phyloP scores from a whole-genome alignment of 2,329 filamentous ascomycete species.

The Microdochium trichocladiopsis region DNA sequence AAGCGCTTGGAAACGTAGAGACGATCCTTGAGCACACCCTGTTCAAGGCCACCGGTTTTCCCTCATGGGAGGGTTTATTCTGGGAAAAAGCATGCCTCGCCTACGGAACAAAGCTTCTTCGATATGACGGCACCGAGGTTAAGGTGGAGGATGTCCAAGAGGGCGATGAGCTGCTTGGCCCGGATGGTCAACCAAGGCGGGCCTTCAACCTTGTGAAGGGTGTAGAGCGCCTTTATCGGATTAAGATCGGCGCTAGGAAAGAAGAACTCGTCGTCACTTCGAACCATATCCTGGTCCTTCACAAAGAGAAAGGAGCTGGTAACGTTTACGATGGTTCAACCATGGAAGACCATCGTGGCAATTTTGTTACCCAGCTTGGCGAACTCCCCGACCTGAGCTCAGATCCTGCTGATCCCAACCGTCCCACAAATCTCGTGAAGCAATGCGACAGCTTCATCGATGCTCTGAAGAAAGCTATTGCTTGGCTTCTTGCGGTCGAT shows the following conservation, averaged over 20 bases:
- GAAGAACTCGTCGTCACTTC: conserved; percentile 42
- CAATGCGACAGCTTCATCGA: too few species aligned
- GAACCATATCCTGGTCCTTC: conserved; percentile 40
- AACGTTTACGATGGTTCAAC: too few species aligned
- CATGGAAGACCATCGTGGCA: too few species aligned
- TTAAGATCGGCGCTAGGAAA: conserved; percentile 29
- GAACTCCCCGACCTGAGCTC: too few species aligned
- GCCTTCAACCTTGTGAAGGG: conserved; percentile 43
- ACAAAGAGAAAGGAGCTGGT: conserved; percentile 20
- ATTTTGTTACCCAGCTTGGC: too few species aligned
- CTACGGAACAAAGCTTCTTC: conserved; percentile 34
- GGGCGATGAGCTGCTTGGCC: conserved; percentile 39
- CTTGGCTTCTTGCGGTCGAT: too few species aligned
- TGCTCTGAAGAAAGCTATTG: too few species aligned
- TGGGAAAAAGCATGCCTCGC: conserved; percentile 61
- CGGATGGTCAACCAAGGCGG: conserved; percentile 36
- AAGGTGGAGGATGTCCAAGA: conserved; percentile 41
- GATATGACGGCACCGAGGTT: conserved; percentile 33
- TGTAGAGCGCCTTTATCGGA: conserved; percentile 38
- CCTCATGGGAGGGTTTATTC: conserved; percentile 90
- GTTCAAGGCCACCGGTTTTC: conserved; percentile 95
- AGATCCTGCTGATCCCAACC: too few species aligned
- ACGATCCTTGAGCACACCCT: conserved; percentile 95
- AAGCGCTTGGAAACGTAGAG: conserved; percentile 91
- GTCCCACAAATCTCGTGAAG: too few species aligned